These are phyloP conservation scores for Xylariaceae sp. DNA, from an alignment of 2,329 filamentous ascomycete genomes.

Conservation along the genomic window DNA sequence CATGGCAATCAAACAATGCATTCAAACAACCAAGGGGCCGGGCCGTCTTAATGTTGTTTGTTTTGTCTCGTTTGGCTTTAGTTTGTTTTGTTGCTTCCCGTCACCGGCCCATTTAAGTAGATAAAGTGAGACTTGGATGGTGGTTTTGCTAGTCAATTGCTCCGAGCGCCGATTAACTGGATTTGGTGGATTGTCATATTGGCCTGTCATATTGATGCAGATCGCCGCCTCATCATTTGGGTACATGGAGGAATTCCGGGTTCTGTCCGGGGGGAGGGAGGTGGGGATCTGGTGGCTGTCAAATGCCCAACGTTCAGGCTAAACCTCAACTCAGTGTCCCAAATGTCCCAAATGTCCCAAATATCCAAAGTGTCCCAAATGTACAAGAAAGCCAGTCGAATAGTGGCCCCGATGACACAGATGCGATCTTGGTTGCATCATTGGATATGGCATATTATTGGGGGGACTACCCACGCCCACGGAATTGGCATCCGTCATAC, in stretches of 20 bases:
- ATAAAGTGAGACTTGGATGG: too few relatives aligned
- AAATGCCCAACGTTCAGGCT: neutral
- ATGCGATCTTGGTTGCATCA: slow-evolving; percentile 4
- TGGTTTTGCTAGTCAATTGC: neutral
- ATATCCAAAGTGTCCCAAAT: neutral
- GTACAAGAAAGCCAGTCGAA: neutral
- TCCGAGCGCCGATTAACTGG: neutral
- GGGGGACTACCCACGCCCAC: neutral
- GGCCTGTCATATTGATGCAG: neutral
- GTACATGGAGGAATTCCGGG: too few relatives aligned
- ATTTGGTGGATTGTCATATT: neutral
- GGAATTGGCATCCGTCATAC: slow-evolving; percentile 11
- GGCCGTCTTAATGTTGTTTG: too few relatives aligned
- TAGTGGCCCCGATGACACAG: slow-evolving; percentile 4
- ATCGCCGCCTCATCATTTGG: too few relatives aligned
- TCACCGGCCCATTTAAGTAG: too few relatives aligned
- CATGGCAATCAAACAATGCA: too few relatives aligned
- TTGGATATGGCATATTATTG: neutral
- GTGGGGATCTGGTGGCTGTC: slow-evolving; percentile 3
- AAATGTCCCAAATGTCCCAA: neutral
- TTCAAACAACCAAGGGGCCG: too few relatives aligned
- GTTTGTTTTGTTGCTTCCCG: too few relatives aligned
- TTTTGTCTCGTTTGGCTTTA: too few relatives aligned
- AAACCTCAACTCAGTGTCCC: too few relatives aligned
- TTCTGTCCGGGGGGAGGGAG: too few relatives aligned